Conservation (phyloP, 768 basidiomycete genomes). For the Lenzites betulinus region DNA sequence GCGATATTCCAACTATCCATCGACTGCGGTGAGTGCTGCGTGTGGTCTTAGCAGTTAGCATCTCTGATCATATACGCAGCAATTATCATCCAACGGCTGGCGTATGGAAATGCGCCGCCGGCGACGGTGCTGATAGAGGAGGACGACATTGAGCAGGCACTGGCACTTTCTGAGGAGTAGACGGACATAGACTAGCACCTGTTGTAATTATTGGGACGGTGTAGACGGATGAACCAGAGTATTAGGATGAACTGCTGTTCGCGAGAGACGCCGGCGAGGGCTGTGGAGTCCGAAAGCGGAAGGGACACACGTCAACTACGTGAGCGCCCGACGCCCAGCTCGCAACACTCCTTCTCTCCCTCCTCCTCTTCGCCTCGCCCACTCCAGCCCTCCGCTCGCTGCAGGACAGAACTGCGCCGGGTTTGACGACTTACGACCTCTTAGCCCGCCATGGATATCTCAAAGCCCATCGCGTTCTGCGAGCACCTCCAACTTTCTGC, state of each 20-base stretch:
- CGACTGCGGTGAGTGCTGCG: conserved; percentile 60
- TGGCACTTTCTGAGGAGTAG: conserved; percentile 65
- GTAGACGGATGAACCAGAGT: neutral
- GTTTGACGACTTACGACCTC: conserved; percentile 28
- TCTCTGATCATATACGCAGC: conserved; percentile 41
- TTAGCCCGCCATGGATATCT: conserved; percentile 35
- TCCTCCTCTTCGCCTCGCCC: neutral
- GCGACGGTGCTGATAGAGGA: conserved; percentile 47
- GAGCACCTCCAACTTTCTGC: conserved; percentile 95
- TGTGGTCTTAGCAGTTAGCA: neutral
- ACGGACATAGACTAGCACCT: neutral
- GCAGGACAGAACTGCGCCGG: conserved; percentile 29
- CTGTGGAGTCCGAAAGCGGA: conserved; percentile 17
- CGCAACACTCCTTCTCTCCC: neutral
- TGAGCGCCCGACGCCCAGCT: conserved; percentile 2
- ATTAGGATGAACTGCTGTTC: no score
- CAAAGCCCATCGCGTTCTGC: conserved; percentile 85
- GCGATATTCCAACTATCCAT: conserved; percentile 82
- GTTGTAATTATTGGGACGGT: neutral
- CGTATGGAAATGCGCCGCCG: conserved; percentile 75
- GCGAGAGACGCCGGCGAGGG: conserved; percentile 6
- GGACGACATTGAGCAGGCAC: conserved; percentile 75
- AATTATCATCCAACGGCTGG: conserved; percentile 71
- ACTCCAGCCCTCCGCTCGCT: conserved; percentile 19
- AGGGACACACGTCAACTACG: conserved; percentile 25